Evolutionary conservation across 2,329 filamentous ascomycete genomes (phyloP).

Genomic region (Botrytis hyacinthi): DNA sequence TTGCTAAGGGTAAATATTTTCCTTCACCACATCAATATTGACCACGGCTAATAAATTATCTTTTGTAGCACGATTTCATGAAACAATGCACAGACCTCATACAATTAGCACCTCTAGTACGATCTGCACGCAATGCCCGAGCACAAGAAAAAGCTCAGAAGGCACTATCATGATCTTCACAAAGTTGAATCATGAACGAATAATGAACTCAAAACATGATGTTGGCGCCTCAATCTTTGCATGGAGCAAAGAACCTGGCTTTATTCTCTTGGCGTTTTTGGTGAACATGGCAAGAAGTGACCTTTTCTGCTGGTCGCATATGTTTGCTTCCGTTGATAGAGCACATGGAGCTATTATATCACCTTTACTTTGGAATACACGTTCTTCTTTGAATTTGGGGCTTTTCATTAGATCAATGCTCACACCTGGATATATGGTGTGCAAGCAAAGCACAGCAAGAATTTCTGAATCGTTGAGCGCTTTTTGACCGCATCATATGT

Average conservation of each 20-base stretch:
- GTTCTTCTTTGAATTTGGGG: constrained; percentile 1
- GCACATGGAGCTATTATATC: constrained; percentile 3
- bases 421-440: constrained; percentile 9
- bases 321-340: neutral
- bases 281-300: neutral
- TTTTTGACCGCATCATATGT: neutral
- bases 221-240: constrained; percentile 16
- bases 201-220: constrained; percentile 19
- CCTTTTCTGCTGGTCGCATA: constrained; percentile 7
- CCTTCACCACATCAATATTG: neutral
- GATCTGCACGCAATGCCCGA: constrained; percentile 79
- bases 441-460: constrained; percentile 4
- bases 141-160: constrained; percentile 81
- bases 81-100: constrained; percentile 68
- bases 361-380: neutral
- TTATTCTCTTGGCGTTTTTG: constrained; percentile 14
- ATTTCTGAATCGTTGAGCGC: constrained; percentile 11
- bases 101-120: constrained; percentile 82
- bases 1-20: constrained; percentile 72
- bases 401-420: constrained; percentile 12
- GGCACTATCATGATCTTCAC: constrained; percentile 38
- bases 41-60: constrained; percentile 8
- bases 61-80: constrained; percentile 75
- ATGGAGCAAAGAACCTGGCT: constrained; percentile 15
- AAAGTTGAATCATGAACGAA: constrained; percentile 11